phyloP scores from a whole-genome alignment of 352 stramenopile species.

The Pythium myriotylum region DNA sequence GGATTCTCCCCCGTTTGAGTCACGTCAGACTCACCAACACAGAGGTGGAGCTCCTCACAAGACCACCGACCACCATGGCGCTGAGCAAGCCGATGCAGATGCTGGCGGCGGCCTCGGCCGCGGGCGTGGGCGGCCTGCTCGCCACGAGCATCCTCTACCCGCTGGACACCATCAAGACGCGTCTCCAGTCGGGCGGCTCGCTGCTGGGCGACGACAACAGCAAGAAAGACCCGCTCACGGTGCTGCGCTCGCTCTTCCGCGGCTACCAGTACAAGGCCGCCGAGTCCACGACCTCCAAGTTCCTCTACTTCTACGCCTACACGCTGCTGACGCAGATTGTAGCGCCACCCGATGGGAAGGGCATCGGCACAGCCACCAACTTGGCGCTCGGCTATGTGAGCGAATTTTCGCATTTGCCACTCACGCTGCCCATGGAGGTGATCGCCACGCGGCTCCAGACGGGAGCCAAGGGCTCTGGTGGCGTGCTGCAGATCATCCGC shows the following conservation, averaged over 20 bases:
- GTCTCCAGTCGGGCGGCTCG: conserved; percentile 79
- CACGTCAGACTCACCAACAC: conserved; percentile 15
- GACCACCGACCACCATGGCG: conserved; percentile 33
- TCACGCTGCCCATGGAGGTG: conserved; percentile 89
- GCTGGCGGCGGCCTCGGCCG: conserved; percentile 74
- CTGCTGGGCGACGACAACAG: conserved; percentile 42
- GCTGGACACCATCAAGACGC: conserved; percentile 89
- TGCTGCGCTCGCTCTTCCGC: conserved; percentile 74
- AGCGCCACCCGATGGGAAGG: conserved; percentile 55
- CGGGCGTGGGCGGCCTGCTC: conserved; percentile 75
- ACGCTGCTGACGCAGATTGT: conserved; percentile 75
- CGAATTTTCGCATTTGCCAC: conserved; percentile 73
- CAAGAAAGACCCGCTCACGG: conserved; percentile 23
- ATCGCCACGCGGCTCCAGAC: conserved; percentile 88
- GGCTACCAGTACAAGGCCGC: conserved; percentile 86
- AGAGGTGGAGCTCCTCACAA: neutral
- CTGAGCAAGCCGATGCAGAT: conserved; percentile 87
- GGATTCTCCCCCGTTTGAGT: conserved; percentile 7
- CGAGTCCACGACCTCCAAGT: conserved; percentile 86
- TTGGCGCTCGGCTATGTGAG: conserved; percentile 83
- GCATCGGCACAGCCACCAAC: conserved; percentile 68
- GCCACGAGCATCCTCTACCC: conserved; percentile 82
- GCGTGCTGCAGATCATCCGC: conserved; percentile 64
- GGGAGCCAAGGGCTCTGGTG: conserved; percentile 38
- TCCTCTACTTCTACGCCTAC: conserved; percentile 91